Percentiles rank a stretch among this genome's conserved stretches.
These are phyloP conservation scores for Kondoa malvinella DNA, from an alignment of 768 basidiomycete species.

Conservation along the genomic window DNA sequence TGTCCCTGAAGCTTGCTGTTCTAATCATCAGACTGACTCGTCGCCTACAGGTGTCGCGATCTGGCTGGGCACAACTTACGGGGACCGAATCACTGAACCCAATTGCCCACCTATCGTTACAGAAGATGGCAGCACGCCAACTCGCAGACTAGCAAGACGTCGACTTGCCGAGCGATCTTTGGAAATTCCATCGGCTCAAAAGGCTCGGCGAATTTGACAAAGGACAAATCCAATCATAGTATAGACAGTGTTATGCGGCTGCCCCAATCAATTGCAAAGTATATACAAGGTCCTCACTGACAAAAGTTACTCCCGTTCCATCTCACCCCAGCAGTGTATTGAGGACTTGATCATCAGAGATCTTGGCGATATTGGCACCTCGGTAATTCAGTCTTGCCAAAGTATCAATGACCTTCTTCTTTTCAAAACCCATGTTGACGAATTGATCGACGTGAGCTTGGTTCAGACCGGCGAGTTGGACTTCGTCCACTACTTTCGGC, in stretches of 20 bases:
- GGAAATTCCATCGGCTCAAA: background rate
- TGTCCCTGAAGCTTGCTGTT: no score
- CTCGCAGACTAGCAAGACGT: background rate
- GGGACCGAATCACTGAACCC: conserved; percentile 44
- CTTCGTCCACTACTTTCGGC: conserved; percentile 52
- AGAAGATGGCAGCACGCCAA: background rate
- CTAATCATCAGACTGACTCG: background rate
- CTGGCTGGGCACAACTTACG: conserved; percentile 41
- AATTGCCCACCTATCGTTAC: conserved; percentile 40
- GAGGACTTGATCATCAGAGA: conserved; percentile 64
- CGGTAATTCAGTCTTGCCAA: conserved; percentile 75
- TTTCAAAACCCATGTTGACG: conserved; percentile 9
- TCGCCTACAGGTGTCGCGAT: background rate
- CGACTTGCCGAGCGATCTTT: background rate
- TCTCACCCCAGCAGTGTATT: conserved; percentile 51
- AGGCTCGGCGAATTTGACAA: background rate
- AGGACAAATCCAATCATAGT: background rate
- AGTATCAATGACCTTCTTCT: conserved; percentile 55
- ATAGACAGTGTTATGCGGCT: no score
- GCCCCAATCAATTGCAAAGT: no score
- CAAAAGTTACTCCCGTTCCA: no score
- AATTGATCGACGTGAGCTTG: conserved; percentile 45
- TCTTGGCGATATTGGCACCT: conserved; percentile 58
- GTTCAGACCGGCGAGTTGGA: conserved; percentile 66
- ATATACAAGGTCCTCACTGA: no score